Percentiles rank a stretch among this genome's conserved stretches.
Conservation (phyloP, 2,329 filamentous ascomycete genomes). For the Fusarium nygamai region DNA sequence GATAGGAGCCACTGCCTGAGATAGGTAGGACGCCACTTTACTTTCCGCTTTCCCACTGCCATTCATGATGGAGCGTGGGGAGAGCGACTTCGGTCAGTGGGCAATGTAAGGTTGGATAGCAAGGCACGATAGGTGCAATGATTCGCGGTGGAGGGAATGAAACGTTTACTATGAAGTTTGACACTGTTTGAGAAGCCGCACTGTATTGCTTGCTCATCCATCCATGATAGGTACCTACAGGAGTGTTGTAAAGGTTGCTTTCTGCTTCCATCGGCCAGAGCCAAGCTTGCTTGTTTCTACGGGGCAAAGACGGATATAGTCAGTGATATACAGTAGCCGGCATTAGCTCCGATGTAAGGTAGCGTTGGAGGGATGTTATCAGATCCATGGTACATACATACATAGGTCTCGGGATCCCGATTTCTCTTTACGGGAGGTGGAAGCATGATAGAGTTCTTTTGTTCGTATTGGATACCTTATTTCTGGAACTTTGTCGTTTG, state of each 20-base stretch:
- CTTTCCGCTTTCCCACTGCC: constrained; percentile 6
- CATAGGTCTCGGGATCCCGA: neutral
- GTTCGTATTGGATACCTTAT: constrained; percentile 1
- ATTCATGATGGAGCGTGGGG: constrained; percentile 25
- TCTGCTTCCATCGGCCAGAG: constrained; percentile 10
- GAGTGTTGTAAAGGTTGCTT: constrained; percentile 3
- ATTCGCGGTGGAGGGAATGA: constrained; percentile 17
- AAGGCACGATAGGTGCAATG: neutral
- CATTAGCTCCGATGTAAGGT: constrained; percentile 33
- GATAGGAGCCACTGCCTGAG: neutral
- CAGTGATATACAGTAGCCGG: neutral
- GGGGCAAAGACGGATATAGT: constrained; percentile 7
- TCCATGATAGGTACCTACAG: neutral
- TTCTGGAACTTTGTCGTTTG: neutral
- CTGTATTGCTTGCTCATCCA: constrained; percentile 32
- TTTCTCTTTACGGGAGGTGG: neutral
- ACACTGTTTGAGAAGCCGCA: constrained; percentile 28
- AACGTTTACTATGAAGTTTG: constrained; percentile 33
- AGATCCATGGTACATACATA: constrained; percentile 9
- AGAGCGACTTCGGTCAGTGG: constrained; percentile 15
- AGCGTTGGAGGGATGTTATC: constrained; percentile 28
- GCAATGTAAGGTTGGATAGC: constrained; percentile 25
- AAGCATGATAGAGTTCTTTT: neutral
- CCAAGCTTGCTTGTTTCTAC: neutral
- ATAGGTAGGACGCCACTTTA: constrained; percentile 7